Base-by-base conservation (phyloP, 2,329 filamentous ascomycete species). In the Emergomyces orientalis region DNA sequence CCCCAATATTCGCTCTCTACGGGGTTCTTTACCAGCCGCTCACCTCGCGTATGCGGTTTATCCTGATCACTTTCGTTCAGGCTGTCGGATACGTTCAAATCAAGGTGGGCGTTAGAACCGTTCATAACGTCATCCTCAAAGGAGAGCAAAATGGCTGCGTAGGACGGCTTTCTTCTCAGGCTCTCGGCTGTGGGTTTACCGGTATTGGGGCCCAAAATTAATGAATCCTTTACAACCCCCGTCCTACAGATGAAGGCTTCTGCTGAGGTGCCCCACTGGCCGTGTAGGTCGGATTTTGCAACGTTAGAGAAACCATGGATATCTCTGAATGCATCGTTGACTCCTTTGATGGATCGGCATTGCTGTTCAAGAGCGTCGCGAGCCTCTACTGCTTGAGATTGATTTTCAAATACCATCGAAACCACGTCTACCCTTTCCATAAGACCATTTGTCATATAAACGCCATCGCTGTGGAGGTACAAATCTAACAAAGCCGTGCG, bases 131-230 rank as follows among this genome's bases (percentile, higher is more conserved):
- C 60, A 22, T 60, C 63, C 7, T 30, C 56, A 17, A 45, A 30
- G 19, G 63, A 56, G 8, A 64, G 57, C 32, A 60, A 30, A 14
- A 64, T 51, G n/a, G 59, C 30, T 19, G 60, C 60, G n/a, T 49
- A 63, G n/a, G 59, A 60, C n/a, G 25, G 39, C 27, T 47, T 47
- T 59, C 41, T 59, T 27, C 13, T 47, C 41, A 3, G 19, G 27
- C 34, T 47, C 30, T 34, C 17, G 27, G 25, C 17, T 32, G 39
- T 41, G 19, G 7, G 34, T 22, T 37, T 57, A 37, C 11, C 19
- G 5, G 11, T 5, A 39, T 37, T 19, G 30, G 9, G 32, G 2
- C 8, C 17, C 7, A 37, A 22, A n/a, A 17, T 55, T 19, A 22
- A 17, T 22, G 34, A 45, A 45, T 32, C 37, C 13, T 14, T n/a